Percentiles rank a stretch among this genome's conserved stretches.
These are phyloP conservation scores for Cyclotella baltica DNA, from an alignment of 108 stramenopile species.

Conservation along the genomic window DNA sequence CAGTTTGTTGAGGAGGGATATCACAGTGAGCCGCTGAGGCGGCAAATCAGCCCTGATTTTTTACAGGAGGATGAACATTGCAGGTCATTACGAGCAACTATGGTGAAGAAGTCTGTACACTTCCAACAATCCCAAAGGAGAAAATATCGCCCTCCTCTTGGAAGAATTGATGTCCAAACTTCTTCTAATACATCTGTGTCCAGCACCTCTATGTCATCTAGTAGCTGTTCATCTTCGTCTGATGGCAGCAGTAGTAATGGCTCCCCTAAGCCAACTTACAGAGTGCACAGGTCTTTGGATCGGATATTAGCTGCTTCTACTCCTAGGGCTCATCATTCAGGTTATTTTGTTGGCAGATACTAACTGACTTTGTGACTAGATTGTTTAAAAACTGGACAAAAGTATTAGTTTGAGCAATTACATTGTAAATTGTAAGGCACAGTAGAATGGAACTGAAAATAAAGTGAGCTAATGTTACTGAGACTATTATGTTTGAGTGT, in stretches of 20 bases:
- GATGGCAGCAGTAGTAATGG: background rate
- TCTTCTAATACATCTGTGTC: background rate
- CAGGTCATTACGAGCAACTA: background rate
- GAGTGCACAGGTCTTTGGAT: constrained; percentile 4
- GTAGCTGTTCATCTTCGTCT: background rate
- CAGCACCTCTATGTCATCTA: background rate
- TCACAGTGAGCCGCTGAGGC: background rate
- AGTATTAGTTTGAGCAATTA: too few relatives aligned
- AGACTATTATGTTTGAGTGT: too few relatives aligned
- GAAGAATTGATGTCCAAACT: background rate
- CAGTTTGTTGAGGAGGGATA: background rate
- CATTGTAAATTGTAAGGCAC: too few relatives aligned
- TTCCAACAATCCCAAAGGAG: background rate
- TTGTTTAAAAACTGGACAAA: background rate
- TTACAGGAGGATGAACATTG: background rate
- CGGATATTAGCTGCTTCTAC: background rate
- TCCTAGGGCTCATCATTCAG: constrained; percentile 1
- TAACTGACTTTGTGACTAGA: background rate
- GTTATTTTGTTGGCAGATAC: background rate
- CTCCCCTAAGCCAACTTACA: background rate
- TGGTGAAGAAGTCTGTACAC: background rate
- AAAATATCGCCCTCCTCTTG: constrained; percentile 1
- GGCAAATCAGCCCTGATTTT: background rate
- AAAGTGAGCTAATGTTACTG: too few relatives aligned
- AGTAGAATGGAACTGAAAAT: too few relatives aligned